A percentile compares a stretch with the other conserved stretches of the same genome.
phyloP scores from a whole-genome alignment of 2,329 filamentous ascomycete genomes.

The Aspergillus jensenii region DNA sequence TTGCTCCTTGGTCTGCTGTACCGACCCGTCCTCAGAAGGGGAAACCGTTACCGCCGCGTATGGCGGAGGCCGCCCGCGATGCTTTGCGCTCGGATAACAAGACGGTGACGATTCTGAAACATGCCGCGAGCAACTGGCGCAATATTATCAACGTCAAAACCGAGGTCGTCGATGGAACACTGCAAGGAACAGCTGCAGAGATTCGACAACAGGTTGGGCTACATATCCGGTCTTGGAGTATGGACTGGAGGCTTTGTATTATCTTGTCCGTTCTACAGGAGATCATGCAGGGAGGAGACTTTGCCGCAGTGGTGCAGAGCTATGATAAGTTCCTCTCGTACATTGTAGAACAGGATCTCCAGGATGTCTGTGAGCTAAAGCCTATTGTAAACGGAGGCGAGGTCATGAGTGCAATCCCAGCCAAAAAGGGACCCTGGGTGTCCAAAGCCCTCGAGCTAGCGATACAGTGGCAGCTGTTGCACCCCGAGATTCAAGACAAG shows the following conservation, averaged over 20 bases:
- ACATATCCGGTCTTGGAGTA: conserved; percentile 35
- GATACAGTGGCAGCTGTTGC: conserved; percentile 83
- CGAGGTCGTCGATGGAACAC: conserved; percentile 25
- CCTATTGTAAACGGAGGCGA: conserved; percentile 72
- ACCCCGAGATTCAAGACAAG: conserved; percentile 66
- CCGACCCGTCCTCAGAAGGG: conserved; percentile 39
- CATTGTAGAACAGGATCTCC: conserved; percentile 51
- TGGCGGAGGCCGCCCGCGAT: conserved; percentile 67
- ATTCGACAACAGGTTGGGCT: conserved; percentile 38
- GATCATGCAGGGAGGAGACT: conserved; percentile 33
- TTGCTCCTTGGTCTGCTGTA: conserved; percentile 70
- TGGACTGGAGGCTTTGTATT: conserved; percentile 42
- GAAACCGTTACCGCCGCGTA: conserved; percentile 59
- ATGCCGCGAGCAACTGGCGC: conserved; percentile 61
- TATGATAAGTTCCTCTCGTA: conserved; percentile 57
- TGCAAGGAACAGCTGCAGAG: conserved; percentile 32
- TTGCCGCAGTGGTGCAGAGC: conserved; percentile 44
- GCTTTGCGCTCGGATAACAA: conserved; percentile 80
- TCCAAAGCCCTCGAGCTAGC: conserved; percentile 74
- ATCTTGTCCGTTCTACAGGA: conserved; percentile 43
- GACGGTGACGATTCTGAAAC: conserved; percentile 65
- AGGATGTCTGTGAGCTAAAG: conserved; percentile 56
- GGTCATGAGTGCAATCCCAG: conserved; percentile 65
- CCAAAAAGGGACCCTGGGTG: conserved; percentile 78
- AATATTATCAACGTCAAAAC: conserved; percentile 65